A percentile compares a stretch with the other conserved stretches of the same genome.
These are phyloP conservation scores for Cryptococcus amylolentus DNA, from an alignment of 1,284 basidiomycete genomes.

Conservation along the genomic window DNA sequence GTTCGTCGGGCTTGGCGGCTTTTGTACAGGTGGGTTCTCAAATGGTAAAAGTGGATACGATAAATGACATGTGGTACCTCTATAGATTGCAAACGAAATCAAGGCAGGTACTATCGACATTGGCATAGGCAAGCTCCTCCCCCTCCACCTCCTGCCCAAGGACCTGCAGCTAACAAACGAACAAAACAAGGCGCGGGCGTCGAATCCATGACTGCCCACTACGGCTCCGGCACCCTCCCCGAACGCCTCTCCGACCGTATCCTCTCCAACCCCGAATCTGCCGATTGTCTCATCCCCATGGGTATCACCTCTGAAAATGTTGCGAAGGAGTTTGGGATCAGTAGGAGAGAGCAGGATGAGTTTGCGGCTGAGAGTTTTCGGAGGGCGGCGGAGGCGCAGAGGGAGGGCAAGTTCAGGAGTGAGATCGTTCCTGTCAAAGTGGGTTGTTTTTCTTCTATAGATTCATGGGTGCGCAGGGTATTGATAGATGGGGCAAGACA, in stretches of 20 bases:
- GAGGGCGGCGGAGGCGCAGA: slow-evolving; percentile 78
- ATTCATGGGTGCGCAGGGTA: neutral
- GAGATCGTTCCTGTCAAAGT: slow-evolving; percentile 85
- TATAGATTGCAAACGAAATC: slow-evolving; percentile 82
- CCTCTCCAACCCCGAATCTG: slow-evolving; percentile 70
- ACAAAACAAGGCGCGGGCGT: slow-evolving; percentile 71
- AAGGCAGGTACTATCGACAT: slow-evolving; percentile 78
- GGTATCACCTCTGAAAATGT: slow-evolving; percentile 97
- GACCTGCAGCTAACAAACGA: neutral
- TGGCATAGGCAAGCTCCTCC: slow-evolving; percentile 67
- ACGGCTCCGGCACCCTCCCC: slow-evolving; percentile 66
- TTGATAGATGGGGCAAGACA: slow-evolving; percentile 49
- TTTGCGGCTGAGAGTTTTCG: slow-evolving; percentile 75
- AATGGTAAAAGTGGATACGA: neutral
- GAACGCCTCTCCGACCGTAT: slow-evolving; percentile 75
- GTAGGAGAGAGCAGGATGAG: slow-evolving; percentile 76
- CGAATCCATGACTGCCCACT: slow-evolving; percentile 89
- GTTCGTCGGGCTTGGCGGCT: slow-evolving; percentile 84
- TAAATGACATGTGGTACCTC: neutral
- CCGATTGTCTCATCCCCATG: slow-evolving; percentile 93
- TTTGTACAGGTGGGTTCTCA: slow-evolving; percentile 58
- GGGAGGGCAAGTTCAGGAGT: slow-evolving; percentile 82
- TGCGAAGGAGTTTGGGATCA: slow-evolving; percentile 71
- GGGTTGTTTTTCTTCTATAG: slow-evolving; percentile 30
- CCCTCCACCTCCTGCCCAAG: neutral